Base-by-base conservation (phyloP, 495 filamentous ascomycete genomes). In the Penicillium steckii region DNA sequence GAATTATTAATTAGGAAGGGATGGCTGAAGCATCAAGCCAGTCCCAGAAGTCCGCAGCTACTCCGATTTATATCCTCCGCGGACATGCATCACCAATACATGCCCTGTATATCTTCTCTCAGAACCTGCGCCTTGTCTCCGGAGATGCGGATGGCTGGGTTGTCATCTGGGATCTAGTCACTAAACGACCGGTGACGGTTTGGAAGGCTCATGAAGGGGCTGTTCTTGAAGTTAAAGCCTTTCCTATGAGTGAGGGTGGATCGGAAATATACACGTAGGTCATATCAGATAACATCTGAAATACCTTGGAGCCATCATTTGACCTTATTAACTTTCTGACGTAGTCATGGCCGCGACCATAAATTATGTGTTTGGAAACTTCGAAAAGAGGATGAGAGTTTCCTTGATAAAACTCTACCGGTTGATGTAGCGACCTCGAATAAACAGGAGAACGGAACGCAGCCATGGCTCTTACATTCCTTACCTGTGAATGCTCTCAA, bases 101-200 rank as follows among this genome's bases (percentile, higher is more conserved):
- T 65, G 80, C 83, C 13, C 71, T 94, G 22, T 68, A 81, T 47
- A 89, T 98, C 65, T 80, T 88, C 55, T 80, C 80, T 40, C 60
- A 70, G 44, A 95, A 96, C 58, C 76, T 82, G 42, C 85, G 89
- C 8, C 85, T 98, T 1, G 62, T 93, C 23, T 92, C 91, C 5
- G 94, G 86, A 15, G 94, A 98, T 69, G 88, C 90, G 3, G 88
- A 96, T 44, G 94, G 94, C 56, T 97, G 88, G 80, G 74, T 95
- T 27, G 79, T 95, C 8, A 68, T 91, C 19, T 98, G 94, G 94
- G 86, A 89, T 59, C 69, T 96, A 15, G 79, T 84, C 32, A 89
- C 83, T 43, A 90, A 94, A 70, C 81, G 94, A 7, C 85, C 94
- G 0, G 78, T 86, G 26, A 88, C 88, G 0, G 90, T 91, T 2